Base-by-base conservation (phyloP, 148 eudicot species). In the Rhododendron ovatum region DNA sequence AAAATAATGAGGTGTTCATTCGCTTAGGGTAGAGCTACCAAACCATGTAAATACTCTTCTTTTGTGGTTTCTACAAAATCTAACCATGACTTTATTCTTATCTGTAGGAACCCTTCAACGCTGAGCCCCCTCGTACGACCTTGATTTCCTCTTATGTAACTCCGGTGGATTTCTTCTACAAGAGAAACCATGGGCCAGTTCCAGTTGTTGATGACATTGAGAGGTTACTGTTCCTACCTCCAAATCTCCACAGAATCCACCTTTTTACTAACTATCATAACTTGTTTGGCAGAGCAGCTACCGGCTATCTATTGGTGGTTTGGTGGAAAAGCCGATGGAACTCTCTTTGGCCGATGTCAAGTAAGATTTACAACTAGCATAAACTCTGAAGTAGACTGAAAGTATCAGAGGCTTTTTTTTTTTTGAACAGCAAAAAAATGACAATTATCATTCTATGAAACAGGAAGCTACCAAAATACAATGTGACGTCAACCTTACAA, bases 181-280 rank as follows among this genome's bases (percentile, higher is more conserved):
- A 96, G 91, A 90, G 99, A 89, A 96, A 92, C 85, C 99, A 96
- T 91, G 99, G 99, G 63, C 98, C 99, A 14, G 93, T 96, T 83
- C 99, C 98, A 81, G 50, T 96, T 2, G 93, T 94, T 81, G 98
- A 96, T 57, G 98, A 95, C 90, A 86, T 96, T 3, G 93, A 92
- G 73, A 93, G 95, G 99, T 96, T 18, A 33, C 48, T 24, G 39
- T 69, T 69, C 17, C 15, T 30, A 69, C 15, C 5, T 10, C 2
- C 74, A 67, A n/a, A 9, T 28, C 30, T 9, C 73, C 74, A n/a
- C 1, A 7, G 30, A 67, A 2, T 67, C 30, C 30, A 3, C n/a
- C 67, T 67, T 67, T 11, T 67, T n/a, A 67, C 33, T 67, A 13
- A 73, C 77, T 73, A 30, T 73, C 37, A 73, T 30, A 13, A 73